A percentile compares a stretch with the other conserved stretches of the same genome.
phyloP scores from a whole-genome alignment of 148 eudicot genomes.

The Silene conica region DNA sequence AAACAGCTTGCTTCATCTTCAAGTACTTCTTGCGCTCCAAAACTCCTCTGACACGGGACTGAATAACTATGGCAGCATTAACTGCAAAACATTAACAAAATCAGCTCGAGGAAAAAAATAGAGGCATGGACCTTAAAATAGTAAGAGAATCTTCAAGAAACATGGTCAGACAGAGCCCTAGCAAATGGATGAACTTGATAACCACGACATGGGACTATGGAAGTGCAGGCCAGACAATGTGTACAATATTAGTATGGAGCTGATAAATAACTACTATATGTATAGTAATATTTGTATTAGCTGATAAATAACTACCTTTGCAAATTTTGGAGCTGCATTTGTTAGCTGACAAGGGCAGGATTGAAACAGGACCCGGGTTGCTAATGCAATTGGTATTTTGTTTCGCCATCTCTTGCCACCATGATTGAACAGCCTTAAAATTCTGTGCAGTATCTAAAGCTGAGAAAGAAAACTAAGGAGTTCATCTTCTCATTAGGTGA shows the following conservation, averaged over 20 bases:
- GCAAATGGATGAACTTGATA: background rate
- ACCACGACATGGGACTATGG: background rate
- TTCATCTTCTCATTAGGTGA: background rate
- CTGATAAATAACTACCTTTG: conserved; percentile 34
- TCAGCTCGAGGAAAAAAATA: background rate
- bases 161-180: background rate
- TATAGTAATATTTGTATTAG: background rate
- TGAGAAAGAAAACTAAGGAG: background rate
- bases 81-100: conserved; percentile 36
- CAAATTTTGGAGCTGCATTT: conserved; percentile 30
- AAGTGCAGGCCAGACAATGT: background rate
- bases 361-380: conserved; percentile 26
- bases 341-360: conserved; percentile 28
- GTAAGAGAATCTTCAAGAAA: no score
- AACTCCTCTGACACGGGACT: conserved; percentile 48
- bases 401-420: conserved; percentile 94
- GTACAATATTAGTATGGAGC: background rate
- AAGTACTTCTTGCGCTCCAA: conserved; percentile 36
- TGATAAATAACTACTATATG: background rate
- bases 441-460: conserved; percentile 47
- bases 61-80: conserved; percentile 60
- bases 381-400: conserved; percentile 32
- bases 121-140: background rate
- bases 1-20: conserved; percentile 38
- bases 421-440: conserved; percentile 70